Percentiles rank a stretch among this genome's conserved stretches.
Conservation (phyloP, 176 grass and related monocot genomes). For the Carex littledalei region DNA sequence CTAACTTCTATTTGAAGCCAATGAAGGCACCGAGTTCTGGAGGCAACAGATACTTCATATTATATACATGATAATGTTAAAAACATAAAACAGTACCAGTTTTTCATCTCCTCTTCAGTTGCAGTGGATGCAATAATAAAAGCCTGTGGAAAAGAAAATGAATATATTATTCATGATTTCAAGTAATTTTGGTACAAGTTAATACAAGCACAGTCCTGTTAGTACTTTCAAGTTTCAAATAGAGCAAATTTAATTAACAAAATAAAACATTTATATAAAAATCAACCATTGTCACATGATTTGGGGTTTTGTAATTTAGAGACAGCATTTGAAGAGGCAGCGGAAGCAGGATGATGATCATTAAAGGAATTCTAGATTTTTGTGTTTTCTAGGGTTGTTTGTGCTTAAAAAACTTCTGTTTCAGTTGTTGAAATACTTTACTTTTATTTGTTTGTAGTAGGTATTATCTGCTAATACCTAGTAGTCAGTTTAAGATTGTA, state of each 20-base stretch:
- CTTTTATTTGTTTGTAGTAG: too few species aligned
- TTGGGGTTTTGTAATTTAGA: background rate
- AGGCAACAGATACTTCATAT: background rate
- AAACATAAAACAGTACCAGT: conserved; percentile 49
- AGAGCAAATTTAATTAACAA: background rate
- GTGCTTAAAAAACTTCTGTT: too few species aligned
- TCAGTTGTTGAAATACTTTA: too few species aligned
- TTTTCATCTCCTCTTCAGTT: conserved; percentile 93
- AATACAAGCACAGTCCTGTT: background rate
- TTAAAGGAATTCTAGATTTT: too few species aligned
- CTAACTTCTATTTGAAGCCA: background rate
- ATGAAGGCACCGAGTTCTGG: background rate
- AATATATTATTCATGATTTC: background rate
- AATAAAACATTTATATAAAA: background rate
- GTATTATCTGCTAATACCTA: too few species aligned
- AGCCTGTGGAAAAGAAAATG: conserved; percentile 42
- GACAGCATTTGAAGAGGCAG: too few species aligned
- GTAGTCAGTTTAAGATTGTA: too few species aligned
- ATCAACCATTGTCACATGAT: background rate
- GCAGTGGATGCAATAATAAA: conserved; percentile 98
- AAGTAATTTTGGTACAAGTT: too few species aligned
- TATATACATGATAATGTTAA: conserved; percentile 7
- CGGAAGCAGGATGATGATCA: too few species aligned
- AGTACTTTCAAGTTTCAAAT: background rate
- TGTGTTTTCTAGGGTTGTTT: too few species aligned